Conservation (phyloP, 768 basidiomycete species). For the Hebeloma cylindrosporum region DNA sequence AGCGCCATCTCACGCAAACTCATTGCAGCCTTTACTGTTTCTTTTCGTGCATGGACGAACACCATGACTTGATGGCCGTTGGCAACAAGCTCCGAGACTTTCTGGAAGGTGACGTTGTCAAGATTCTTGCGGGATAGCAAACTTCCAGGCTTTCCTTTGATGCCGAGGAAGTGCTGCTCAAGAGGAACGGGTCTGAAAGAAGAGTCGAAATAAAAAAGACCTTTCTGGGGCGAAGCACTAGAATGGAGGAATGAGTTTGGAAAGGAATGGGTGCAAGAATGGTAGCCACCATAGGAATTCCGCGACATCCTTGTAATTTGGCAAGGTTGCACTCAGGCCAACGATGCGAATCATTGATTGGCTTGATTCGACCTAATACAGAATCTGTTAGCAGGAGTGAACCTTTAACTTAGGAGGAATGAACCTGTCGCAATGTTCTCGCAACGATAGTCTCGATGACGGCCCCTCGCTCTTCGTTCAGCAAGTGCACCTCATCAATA, state of each 20-base stretch:
- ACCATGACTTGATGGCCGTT: slow-evolving; percentile 99
- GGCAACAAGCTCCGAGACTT: slow-evolving; percentile 84
- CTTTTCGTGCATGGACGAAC: slow-evolving; percentile 97
- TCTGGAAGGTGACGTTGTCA: slow-evolving; percentile 85
- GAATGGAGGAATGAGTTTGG: background rate
- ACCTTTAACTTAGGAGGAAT: background rate
- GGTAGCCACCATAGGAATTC: slow-evolving; percentile 89
- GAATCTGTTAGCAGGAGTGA: background rate
- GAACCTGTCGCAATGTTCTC: slow-evolving; percentile 88
- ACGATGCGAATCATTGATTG: slow-evolving; percentile 97
- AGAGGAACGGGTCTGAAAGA: slow-evolving; percentile 96
- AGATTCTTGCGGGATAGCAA: slow-evolving; percentile 75
- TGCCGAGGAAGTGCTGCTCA: slow-evolving; percentile 95
- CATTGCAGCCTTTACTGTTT: slow-evolving; percentile 91
- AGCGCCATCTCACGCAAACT: slow-evolving; percentile 75
- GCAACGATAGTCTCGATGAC: slow-evolving; percentile 99
- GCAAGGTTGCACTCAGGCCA: slow-evolving; percentile 93
- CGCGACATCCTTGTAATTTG: slow-evolving; percentile 95
- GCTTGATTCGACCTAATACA: slow-evolving; percentile 82
- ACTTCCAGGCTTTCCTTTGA: slow-evolving; percentile 85
- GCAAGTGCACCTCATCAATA: slow-evolving; percentile 95
- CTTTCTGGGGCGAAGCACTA: slow-evolving; percentile 83
- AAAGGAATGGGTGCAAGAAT: background rate
- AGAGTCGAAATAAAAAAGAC: slow-evolving; percentile 96
- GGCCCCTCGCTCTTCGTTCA: slow-evolving; percentile 97